phyloP scores from a whole-genome alignment of 108 stramenopile species.

The Cyclotella atomus region DNA sequence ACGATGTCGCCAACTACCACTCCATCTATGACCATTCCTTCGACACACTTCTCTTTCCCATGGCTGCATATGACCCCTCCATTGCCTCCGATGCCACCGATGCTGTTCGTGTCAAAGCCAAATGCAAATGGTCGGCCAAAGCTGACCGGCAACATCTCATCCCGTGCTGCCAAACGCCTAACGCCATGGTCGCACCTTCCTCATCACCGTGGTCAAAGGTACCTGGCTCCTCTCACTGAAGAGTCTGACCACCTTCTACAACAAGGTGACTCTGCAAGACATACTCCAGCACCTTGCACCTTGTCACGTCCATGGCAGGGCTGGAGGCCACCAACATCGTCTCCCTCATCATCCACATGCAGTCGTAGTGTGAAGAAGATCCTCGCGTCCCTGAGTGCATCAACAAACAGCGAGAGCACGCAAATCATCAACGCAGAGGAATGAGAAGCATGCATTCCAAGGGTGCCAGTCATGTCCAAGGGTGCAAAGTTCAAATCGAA shows the following conservation, averaged over 20 bases:
- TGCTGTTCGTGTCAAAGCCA: not conserved
- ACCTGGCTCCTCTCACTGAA: not conserved
- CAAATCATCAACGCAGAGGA: too few species aligned
- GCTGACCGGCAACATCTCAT: not conserved
- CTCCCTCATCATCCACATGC: not conserved
- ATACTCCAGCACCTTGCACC: too few species aligned
- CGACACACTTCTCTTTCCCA: not conserved
- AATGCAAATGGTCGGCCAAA: not conserved
- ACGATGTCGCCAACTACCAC: not conserved
- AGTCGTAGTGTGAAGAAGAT: not conserved
- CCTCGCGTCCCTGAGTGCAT: slow-evolving; percentile 3
- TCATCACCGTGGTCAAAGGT: not conserved
- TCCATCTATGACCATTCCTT: not conserved
- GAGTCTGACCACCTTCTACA: not conserved
- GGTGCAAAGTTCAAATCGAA: too few species aligned
- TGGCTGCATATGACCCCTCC: not conserved
- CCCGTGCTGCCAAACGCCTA: not conserved
- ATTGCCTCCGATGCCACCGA: not conserved
- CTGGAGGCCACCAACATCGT: too few species aligned
- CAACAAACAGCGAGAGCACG: too few species aligned
- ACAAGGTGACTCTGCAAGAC: not conserved
- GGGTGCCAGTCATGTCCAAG: too few species aligned
- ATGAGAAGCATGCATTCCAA: too few species aligned
- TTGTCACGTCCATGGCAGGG: too few species aligned
- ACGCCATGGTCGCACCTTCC: not conserved